These are phyloP conservation scores for Trichoderma breve DNA, from an alignment of 2,329 filamentous ascomycete species.

Conservation along the genomic window DNA sequence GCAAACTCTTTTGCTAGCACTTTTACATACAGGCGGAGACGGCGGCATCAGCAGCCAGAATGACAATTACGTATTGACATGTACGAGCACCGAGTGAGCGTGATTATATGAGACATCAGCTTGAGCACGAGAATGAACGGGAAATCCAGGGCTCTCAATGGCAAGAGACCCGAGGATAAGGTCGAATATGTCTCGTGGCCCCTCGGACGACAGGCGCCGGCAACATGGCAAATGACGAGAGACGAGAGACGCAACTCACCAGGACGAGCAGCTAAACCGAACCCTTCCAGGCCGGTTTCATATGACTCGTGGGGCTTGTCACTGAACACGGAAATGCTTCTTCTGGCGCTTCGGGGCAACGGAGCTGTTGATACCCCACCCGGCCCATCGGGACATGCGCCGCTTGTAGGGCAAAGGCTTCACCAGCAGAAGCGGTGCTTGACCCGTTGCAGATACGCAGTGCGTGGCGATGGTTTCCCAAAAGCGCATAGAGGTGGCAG, in stretches of 20 bases:
- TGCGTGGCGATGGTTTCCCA: conserved; percentile 9
- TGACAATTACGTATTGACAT: not conserved
- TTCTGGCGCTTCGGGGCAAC: conserved; percentile 19
- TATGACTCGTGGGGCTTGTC: conserved; percentile 1
- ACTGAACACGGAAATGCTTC: not conserved
- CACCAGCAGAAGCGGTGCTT: not conserved
- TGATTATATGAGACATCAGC: not conserved
- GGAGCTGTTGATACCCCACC: conserved; percentile 19
- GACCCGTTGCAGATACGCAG: not conserved
- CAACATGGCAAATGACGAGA: conserved; percentile 14
- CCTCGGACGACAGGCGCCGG: conserved; percentile 18
- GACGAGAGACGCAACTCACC: not conserved
- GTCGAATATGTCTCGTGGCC: not conserved
- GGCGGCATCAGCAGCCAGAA: not conserved
- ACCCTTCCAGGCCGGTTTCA: not conserved
- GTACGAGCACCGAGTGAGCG: not conserved
- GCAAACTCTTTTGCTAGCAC: not conserved
- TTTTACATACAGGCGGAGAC: not conserved
- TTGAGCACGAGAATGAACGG: not conserved
- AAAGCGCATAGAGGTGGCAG: not conserved
- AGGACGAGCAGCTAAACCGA: not conserved
- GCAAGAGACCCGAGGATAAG: conserved; percentile 3
- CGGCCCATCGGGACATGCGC: conserved; percentile 17
- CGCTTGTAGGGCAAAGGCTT: conserved; percentile 4
- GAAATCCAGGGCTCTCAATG: not conserved